Conservation (phyloP, 768 basidiomycete genomes). For the Agaricus subrufescens region DNA sequence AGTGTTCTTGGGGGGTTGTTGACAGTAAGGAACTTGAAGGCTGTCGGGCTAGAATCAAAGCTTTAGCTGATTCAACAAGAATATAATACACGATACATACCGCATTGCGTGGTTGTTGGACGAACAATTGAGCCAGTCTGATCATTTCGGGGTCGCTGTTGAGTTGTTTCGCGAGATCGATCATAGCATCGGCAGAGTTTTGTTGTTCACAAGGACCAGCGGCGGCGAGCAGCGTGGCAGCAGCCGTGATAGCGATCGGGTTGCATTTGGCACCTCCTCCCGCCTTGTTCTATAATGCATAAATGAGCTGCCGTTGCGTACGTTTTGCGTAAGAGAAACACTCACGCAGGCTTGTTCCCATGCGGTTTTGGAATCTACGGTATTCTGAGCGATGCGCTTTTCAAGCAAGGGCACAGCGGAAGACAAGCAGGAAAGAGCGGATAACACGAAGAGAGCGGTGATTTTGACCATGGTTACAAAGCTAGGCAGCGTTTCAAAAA, state of each 20-base stretch:
- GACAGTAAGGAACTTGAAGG: slow-evolving; percentile 45
- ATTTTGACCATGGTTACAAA: slow-evolving; percentile 21
- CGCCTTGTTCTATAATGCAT: slow-evolving; percentile 37
- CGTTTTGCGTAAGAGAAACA: slow-evolving; percentile 9
- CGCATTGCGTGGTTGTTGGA: slow-evolving; percentile 47
- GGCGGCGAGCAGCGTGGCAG: slow-evolving; percentile 55
- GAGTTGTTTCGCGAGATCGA: slow-evolving; percentile 39
- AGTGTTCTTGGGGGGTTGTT: slow-evolving; percentile 39
- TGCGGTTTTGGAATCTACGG: slow-evolving; percentile 38
- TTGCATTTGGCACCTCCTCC: slow-evolving; percentile 58
- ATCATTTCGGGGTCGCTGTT: slow-evolving; percentile 41
- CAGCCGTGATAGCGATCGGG: slow-evolving; percentile 48
- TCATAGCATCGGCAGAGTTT: slow-evolving; percentile 47
- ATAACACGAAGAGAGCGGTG: slow-evolving; percentile 23
- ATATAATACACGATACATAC: slow-evolving; percentile 24
- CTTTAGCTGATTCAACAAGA: slow-evolving; percentile 6
- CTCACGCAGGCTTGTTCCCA: slow-evolving; percentile 54
- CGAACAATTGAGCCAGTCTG: slow-evolving; percentile 40
- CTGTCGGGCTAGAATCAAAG: slow-evolving; percentile 33
- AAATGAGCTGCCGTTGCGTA: neutral
- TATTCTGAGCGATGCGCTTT: slow-evolving; percentile 48
- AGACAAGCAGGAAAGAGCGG: slow-evolving; percentile 25
- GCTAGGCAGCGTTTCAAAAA: slow-evolving; percentile 8
- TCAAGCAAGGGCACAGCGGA: slow-evolving; percentile 28
- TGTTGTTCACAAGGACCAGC: slow-evolving; percentile 53